Conservation (phyloP, 306 rosid genomes). For the Inga leiocalycina region DNA sequence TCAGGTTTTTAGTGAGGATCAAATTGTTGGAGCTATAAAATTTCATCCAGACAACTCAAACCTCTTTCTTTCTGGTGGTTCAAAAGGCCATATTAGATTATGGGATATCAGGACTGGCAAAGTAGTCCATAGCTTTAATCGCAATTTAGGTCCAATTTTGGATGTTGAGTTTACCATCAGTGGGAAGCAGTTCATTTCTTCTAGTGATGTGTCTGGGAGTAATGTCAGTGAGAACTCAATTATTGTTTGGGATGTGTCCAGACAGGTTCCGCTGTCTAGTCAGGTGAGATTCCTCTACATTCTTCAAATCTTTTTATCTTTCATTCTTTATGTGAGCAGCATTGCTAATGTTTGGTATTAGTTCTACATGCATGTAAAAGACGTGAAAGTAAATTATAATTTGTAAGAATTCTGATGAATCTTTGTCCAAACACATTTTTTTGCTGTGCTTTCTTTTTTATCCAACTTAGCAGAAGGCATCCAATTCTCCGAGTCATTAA, state of each 20-base stretch:
- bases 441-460: no score
- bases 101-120: slow-evolving; percentile 83
- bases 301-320: slow-evolving; percentile 13
- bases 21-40: slow-evolving; percentile 71
- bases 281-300: slow-evolving; percentile 55
- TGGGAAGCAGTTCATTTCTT: slow-evolving; percentile 79
- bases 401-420: background rate
- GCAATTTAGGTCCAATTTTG: slow-evolving; percentile 76
- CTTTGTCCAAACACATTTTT: no score
- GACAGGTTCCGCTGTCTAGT: slow-evolving; percentile 83
- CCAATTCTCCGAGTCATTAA: no score
- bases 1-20: slow-evolving; percentile 69
- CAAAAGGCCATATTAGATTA: slow-evolving; percentile 69
- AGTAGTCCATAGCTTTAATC: slow-evolving; percentile 57
- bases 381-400: background rate
- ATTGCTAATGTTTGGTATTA: slow-evolving; percentile 19
- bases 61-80: slow-evolving; percentile 81
- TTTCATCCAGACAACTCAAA: slow-evolving; percentile 69
- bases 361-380: background rate
- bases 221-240: slow-evolving; percentile 80
- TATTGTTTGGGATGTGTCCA: slow-evolving; percentile 83
- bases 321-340: slow-evolving; percentile 4
- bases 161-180: slow-evolving; percentile 72
- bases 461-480: no score
- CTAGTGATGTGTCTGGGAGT: slow-evolving; percentile 75